Percentiles rank a stretch among this genome's conserved stretches.
These are phyloP conservation scores for Cutaneotrichosporon cutaneum DNA, from an alignment of 1,284 basidiomycete genomes.

Conservation along the genomic window DNA sequence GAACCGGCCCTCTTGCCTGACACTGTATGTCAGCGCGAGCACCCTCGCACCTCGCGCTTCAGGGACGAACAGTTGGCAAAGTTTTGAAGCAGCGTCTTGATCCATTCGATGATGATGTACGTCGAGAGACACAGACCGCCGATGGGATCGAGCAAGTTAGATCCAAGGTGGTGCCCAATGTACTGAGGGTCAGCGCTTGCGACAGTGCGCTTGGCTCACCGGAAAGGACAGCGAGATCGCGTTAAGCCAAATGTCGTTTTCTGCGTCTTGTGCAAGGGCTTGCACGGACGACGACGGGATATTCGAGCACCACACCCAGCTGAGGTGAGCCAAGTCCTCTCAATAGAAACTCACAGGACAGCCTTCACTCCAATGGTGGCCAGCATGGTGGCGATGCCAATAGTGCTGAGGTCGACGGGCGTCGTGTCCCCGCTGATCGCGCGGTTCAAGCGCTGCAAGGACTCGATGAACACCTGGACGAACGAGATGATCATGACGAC, in stretches of 20 bases:
- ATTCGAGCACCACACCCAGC: constrained; percentile 52
- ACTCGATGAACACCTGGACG: constrained; percentile 56
- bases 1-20: constrained; percentile 41
- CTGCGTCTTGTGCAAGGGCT: constrained; percentile 56
- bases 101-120: constrained; percentile 55
- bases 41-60: not conserved
- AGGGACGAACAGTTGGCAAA: constrained; percentile 48
- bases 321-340: constrained; percentile 9
- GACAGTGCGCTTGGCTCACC: constrained; percentile 41
- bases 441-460: constrained; percentile 42
- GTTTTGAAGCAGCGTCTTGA: constrained; percentile 54
- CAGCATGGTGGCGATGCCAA: constrained; percentile 56
- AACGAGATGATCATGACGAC: constrained; percentile 61
- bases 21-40: constrained; percentile 27
- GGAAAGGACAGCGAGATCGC: constrained; percentile 60
- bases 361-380: constrained; percentile 59
- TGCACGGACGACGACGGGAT: constrained; percentile 51
- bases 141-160: constrained; percentile 54
- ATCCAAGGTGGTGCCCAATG: constrained; percentile 44
- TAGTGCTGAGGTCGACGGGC: constrained; percentile 43
- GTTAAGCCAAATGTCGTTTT: constrained; percentile 60
- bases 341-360: constrained; percentile 47
- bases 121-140: constrained; percentile 55
- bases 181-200: constrained; percentile 33
- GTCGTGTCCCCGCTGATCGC: constrained; percentile 41